Base-by-base conservation (phyloP, 73 alveolate species). In the Tetrahymena elliotti region DNA sequence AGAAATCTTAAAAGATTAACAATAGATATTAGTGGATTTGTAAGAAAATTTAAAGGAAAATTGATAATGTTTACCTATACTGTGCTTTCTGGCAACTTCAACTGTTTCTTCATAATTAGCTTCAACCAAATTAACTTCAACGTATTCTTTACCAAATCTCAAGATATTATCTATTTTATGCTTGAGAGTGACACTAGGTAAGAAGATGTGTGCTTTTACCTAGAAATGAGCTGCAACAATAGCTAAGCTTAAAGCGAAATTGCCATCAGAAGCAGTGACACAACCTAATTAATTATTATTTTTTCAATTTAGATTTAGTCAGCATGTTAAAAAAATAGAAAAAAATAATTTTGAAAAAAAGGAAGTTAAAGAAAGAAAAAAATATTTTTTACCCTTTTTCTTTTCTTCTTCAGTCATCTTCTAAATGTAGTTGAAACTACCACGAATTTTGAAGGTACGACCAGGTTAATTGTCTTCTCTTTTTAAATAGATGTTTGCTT, bases 191-290 rank as follows among this genome's bases (percentile, higher is more conserved):
- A 94, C 96, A 33, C 93, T 93, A 15, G 96, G 96, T 33, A 94
- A 33, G 93, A 83, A 94, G 35, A 94, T 88, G 35, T 83, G 92
- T 39, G 94, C 94, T 37, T 83, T 83, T 6, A 94, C 93, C 82
- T 83, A 22, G 92, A 94, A 83, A 37, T 94, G 54, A 39, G 92
- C 82, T 41, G 94, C 92, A 84, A 94, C 92, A 84, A 94, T 83
- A 13, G 96, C 96, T 39, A 94, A 83, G 37, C 93, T 93, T 83
- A 83, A 41, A 36, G 96, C 96, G 83, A 94, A 94, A 39, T 94
- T 94, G 83, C 94, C 96, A 84, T 94, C 96, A 38, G 94, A 83
- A 5, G 93, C 93, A 27, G 94, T 94, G 16, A 94, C 94, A 18
- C 92, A 27, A 2, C 96, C 96, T 68, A 27, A 27, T 68, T 6